Percentiles rank a stretch among this genome's conserved stretches.
Evolutionary conservation across 345 rosid genomes (phyloP).

Genomic region (Populus simonii): DNA sequence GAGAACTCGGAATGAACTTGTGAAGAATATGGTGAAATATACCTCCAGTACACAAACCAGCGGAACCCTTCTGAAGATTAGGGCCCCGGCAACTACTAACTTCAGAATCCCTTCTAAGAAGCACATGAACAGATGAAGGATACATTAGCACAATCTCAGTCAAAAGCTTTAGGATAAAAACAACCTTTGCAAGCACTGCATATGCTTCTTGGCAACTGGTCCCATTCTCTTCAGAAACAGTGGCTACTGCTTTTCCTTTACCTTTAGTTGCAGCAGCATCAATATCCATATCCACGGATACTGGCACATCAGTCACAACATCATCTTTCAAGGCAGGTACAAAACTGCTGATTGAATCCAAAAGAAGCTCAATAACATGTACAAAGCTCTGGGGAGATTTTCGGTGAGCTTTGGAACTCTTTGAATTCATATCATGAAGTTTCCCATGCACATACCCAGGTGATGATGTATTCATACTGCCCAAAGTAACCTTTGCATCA

Average conservation of each 20-base stretch:
- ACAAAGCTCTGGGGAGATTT: conserved; percentile 80
- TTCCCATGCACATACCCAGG: conserved; percentile 50
- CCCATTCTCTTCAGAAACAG: conserved; percentile 55
- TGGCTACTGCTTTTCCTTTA: conserved; percentile 84
- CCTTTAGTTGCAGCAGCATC: conserved; percentile 73
- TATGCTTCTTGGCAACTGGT: conserved; percentile 54
- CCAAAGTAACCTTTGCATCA: conserved; percentile 63
- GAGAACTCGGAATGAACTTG: conserved; percentile 64
- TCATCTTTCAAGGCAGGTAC: conserved; percentile 63
- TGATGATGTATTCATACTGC: conserved; percentile 26
- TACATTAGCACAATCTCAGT: conserved; percentile 86
- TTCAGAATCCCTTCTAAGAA: conserved; percentile 80
- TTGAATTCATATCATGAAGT: conserved; percentile 51
- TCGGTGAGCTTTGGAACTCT: conserved; percentile 65
- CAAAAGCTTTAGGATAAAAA: conserved; percentile 81
- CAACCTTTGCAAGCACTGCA: conserved; percentile 78
- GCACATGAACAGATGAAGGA: conserved; percentile 70
- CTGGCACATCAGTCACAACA: conserved; percentile 32
- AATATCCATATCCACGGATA: conserved; percentile 80
- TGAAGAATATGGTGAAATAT: conserved; percentile 80
- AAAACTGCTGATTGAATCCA: conserved; percentile 65
- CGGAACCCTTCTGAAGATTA: conserved; percentile 42
- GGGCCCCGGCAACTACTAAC: conserved; percentile 51
- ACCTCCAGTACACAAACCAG: conserved; percentile 46
- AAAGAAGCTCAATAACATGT: conserved; percentile 80